These are phyloP conservation scores for Drechslera avenae DNA, from an alignment of 2,329 filamentous ascomycete genomes.

Conservation along the genomic window DNA sequence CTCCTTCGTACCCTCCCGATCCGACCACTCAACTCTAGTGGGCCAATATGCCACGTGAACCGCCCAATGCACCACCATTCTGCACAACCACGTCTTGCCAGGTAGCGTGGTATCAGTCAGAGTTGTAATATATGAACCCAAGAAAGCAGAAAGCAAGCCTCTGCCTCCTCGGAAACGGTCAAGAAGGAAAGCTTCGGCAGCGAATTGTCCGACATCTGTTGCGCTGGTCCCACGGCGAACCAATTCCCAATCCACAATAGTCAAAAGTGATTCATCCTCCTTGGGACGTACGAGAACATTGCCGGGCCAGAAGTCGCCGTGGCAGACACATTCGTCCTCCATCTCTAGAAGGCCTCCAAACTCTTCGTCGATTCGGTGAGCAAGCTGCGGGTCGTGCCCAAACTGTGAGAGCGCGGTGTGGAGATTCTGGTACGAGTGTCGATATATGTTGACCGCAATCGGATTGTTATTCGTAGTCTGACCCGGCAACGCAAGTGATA, in stretches of 20 bases:
- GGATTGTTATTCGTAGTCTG: slow-evolving; percentile 30
- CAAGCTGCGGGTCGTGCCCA: no score
- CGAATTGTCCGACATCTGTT: slow-evolving; percentile 48
- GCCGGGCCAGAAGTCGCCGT: slow-evolving; percentile 50
- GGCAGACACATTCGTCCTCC: slow-evolving; percentile 44
- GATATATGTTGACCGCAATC: slow-evolving; percentile 34
- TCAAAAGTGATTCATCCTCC: slow-evolving; percentile 20
- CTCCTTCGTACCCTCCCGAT: slow-evolving; percentile 28
- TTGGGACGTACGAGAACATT: slow-evolving; percentile 38
- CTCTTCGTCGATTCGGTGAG: slow-evolving; percentile 28
- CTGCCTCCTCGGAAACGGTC: slow-evolving; percentile 41
- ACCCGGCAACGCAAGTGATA: slow-evolving; percentile 15
- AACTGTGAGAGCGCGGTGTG: slow-evolving; percentile 18
- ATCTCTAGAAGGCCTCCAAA: slow-evolving; percentile 34
- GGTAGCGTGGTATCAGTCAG: background rate
- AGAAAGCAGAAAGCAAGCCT: slow-evolving; percentile 35
- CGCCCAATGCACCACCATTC: slow-evolving; percentile 44
- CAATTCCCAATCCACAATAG: slow-evolving; percentile 48
- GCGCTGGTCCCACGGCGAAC: slow-evolving; percentile 40
- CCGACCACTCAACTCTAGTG: slow-evolving; percentile 37
- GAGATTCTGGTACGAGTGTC: slow-evolving; percentile 40
- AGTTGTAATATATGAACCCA: slow-evolving; percentile 30
- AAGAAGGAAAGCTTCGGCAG: slow-evolving; percentile 45
- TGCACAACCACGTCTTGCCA: slow-evolving; percentile 28
- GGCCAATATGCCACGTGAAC: slow-evolving; percentile 47